Percentiles rank a stretch among this genome's conserved stretches.
Conservation (phyloP, 2,329 filamentous ascomycete genomes). For the Aspergillus viridinutans region DNA sequence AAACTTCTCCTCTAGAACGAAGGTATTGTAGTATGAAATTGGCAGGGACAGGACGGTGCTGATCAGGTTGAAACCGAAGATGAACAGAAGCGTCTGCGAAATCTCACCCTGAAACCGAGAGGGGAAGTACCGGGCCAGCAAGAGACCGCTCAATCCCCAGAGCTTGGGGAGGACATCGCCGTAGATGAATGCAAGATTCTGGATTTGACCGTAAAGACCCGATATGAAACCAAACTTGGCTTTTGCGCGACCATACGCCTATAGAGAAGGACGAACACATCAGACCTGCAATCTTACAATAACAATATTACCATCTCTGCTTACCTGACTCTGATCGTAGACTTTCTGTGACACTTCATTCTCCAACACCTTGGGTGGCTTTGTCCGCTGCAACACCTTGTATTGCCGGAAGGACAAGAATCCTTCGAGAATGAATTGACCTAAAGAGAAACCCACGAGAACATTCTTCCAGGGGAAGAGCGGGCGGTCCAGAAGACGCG, state of each 20-base stretch:
- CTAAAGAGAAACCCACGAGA: conserved; percentile 88
- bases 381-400: conserved; percentile 72
- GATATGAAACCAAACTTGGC: conserved; percentile 80
- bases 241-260: conserved; percentile 93
- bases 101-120: conserved; percentile 84
- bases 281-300: background rate
- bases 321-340: conserved; percentile 85
- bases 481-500: conserved; percentile 81
- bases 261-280: background rate
- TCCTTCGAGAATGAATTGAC: conserved; percentile 85
- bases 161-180: conserved; percentile 86
- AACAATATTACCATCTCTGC: conserved; percentile 4
- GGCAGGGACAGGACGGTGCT: conserved; percentile 77
- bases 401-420: conserved; percentile 90
- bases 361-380: conserved; percentile 78
- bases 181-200: conserved; percentile 85
- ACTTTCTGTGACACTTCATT: conserved; percentile 85
- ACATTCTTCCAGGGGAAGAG: conserved; percentile 97
- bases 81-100: conserved; percentile 85
- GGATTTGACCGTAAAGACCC: conserved; percentile 77
- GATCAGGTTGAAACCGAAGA: conserved; percentile 79
- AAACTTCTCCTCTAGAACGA: conserved; percentile 93
- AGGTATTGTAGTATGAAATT: conserved; percentile 83
- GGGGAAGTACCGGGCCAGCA: conserved; percentile 71
- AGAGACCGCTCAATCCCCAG: conserved; percentile 74